Evolutionary conservation across 2,329 filamentous ascomycete species (phyloP).

Genomic region (Epichloe typhina): DNA sequence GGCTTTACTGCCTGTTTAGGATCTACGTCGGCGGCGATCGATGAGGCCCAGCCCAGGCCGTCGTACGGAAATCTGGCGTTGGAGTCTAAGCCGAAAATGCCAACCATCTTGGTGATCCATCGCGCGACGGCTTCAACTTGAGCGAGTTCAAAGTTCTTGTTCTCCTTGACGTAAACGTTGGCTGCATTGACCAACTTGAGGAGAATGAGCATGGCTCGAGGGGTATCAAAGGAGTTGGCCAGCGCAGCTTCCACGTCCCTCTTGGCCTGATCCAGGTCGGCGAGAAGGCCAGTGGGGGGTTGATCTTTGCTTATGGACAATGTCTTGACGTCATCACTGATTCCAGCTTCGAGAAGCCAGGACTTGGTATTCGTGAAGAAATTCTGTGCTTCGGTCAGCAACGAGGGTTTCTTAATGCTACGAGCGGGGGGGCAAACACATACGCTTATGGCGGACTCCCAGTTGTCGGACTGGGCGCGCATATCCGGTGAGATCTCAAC

Average conservation of each 20-base stretch:
- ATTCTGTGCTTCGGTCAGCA: slow-evolving; percentile 26
- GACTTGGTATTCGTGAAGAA: slow-evolving; percentile 47
- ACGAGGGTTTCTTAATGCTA: neutral
- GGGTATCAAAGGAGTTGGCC: slow-evolving; percentile 79
- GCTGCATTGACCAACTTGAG: slow-evolving; percentile 65
- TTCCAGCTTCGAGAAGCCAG: slow-evolving; percentile 32
- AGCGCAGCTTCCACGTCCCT: slow-evolving; percentile 46
- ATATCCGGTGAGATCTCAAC: slow-evolving; percentile 84
- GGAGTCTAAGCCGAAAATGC: slow-evolving; percentile 69
- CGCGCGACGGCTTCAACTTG: slow-evolving; percentile 47
- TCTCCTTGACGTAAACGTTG: slow-evolving; percentile 46
- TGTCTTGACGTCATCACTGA: slow-evolving; percentile 20
- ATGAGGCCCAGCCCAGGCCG: slow-evolving; percentile 42
- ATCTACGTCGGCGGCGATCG: slow-evolving; percentile 26
- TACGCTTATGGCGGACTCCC: slow-evolving; percentile 66
- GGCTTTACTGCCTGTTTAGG: slow-evolving; percentile 33
- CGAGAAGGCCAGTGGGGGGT: slow-evolving; percentile 19
- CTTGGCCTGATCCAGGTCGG: slow-evolving; percentile 39
- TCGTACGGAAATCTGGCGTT: slow-evolving; percentile 41
- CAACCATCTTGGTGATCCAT: slow-evolving; percentile 74
- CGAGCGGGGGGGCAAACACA: slow-evolving; percentile 12
- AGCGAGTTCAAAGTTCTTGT: slow-evolving; percentile 31
- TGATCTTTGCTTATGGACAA: slow-evolving; percentile 24
- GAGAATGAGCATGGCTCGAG: slow-evolving; percentile 64
- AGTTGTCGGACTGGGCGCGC: slow-evolving; percentile 57